Conservation (phyloP, 768 basidiomycete genomes). For the Phlegmacium glaucopus region DNA sequence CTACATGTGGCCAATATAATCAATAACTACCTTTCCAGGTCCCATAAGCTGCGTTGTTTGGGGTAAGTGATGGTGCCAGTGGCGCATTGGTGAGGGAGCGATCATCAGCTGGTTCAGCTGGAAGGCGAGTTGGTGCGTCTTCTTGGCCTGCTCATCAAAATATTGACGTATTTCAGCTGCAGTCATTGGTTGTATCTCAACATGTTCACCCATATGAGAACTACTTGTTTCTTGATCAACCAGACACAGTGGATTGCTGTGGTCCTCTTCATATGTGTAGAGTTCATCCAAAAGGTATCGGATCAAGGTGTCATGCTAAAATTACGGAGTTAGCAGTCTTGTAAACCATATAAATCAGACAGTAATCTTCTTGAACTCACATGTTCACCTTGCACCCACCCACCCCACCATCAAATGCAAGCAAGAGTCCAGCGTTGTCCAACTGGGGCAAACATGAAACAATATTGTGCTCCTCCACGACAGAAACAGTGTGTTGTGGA, state of each 20-base stretch:
- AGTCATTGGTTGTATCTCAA: no score
- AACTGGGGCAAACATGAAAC: slow-evolving; percentile 32
- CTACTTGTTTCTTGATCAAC: background rate
- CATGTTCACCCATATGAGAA: no score
- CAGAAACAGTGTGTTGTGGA: slow-evolving; percentile 32
- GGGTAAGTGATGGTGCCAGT: background rate
- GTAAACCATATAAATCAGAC: background rate
- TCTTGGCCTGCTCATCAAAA: background rate
- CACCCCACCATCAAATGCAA: slow-evolving; percentile 33
- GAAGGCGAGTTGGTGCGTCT: background rate
- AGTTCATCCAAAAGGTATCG: slow-evolving; percentile 27
- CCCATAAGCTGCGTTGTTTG: background rate
- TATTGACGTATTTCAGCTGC: no score
- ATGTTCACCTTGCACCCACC: slow-evolving; percentile 28
- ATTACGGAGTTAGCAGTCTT: no score
- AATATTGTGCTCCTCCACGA: slow-evolving; percentile 31
- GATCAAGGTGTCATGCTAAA: slow-evolving; percentile 17
- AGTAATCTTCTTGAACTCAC: slow-evolving; percentile 14
- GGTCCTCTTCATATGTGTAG: slow-evolving; percentile 20
- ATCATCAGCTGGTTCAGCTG: background rate
- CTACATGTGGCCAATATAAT: background rate
- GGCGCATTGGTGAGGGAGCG: background rate
- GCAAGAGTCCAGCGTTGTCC: slow-evolving; percentile 24
- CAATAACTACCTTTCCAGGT: background rate
- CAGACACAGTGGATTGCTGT: slow-evolving; percentile 17